Evolutionary conservation across 169 alveolate genomes (phyloP), one percentile per base, ranked within the genome.

Genomic region (Cardiosporidium cionae): DNA sequence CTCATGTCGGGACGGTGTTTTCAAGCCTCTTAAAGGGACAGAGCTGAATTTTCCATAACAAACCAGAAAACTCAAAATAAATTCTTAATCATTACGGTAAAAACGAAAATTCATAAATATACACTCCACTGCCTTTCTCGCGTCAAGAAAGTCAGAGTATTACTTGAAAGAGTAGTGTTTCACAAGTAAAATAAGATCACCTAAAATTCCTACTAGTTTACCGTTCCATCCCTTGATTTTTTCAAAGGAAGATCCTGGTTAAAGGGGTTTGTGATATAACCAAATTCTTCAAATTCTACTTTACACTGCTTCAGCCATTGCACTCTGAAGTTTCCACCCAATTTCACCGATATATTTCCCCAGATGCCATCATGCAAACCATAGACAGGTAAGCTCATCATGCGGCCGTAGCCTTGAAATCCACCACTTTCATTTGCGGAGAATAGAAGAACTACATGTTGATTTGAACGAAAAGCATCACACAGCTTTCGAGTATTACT

Each of bases 391-490:
- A 70, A 31, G 1, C 86, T 84, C 79, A 81, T 70, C 91, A 88
- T 86, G 35, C 84, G 80, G 29, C 85, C 93, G 64, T 76, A 88
- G 0, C 93, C 93, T 70, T 88, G 93, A 79, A 88, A 79, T 7
- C 93, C 93, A 3, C 93, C 91, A 68, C 89, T 83, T 54, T 88
- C 93, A 66, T 88, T 88, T 23, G 87, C 93, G 0, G 92, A 86
- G 73, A 88, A 86, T 37, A 88, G 71, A 62, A 88, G 84, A 29
- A 88, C 70, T 23, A 88, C 88, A 28, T 86, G 88, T 58, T 86
- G 86, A 36, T 79, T 70, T 37, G 78, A 63, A 52, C 44, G 66
- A 64, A 83, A 88, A 5, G 91, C 87, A 32, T 65, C 66, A 3
- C 32, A 36, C 63, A 86, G 78, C 65, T 79, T 83, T 32, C 74